Evolutionary conservation across 345 rosid species (phyloP).

Genomic region (Eutrema japonicum): DNA sequence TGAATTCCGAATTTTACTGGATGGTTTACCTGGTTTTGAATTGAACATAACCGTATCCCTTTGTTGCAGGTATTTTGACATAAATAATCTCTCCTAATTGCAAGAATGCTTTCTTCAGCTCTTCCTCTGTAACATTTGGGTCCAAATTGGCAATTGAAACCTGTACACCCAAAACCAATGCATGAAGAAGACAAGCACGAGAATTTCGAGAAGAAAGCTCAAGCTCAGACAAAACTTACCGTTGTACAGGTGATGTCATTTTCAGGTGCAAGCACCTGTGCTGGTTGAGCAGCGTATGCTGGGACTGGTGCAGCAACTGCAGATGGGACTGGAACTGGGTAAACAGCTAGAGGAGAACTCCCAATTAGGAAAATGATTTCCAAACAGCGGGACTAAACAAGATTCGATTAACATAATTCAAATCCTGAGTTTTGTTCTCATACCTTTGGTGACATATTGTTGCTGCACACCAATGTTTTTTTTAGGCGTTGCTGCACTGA

Average conservation of each 20-base stretch:
- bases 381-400: constrained; percentile 22
- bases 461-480: constrained; percentile 70
- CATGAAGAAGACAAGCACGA: constrained; percentile 34
- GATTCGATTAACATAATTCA: not conserved
- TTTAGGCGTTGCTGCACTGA: constrained; percentile 89
- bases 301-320: constrained; percentile 71
- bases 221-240: constrained; percentile 51
- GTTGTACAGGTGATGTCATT: constrained; percentile 81
- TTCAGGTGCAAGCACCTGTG: constrained; percentile 66
- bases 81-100: constrained; percentile 75
- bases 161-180: constrained; percentile 51
- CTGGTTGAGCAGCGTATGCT: constrained; percentile 68
- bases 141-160: constrained; percentile 81
- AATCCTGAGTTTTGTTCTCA: not conserved
- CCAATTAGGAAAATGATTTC: constrained; percentile 29
- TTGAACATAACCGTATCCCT: constrained; percentile 91
- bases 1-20: constrained; percentile 8
- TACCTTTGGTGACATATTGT: constrained; percentile 72
- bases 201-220: constrained; percentile 5
- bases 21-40: constrained; percentile 65
- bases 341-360: constrained; percentile 36
- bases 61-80: constrained; percentile 84
- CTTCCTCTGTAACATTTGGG: constrained; percentile 82
- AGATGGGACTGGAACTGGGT: constrained; percentile 38
- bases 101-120: constrained; percentile 70